phyloP scores from a whole-genome alignment of 306 rosid genomes.

The Prunus armeniaca region DNA sequence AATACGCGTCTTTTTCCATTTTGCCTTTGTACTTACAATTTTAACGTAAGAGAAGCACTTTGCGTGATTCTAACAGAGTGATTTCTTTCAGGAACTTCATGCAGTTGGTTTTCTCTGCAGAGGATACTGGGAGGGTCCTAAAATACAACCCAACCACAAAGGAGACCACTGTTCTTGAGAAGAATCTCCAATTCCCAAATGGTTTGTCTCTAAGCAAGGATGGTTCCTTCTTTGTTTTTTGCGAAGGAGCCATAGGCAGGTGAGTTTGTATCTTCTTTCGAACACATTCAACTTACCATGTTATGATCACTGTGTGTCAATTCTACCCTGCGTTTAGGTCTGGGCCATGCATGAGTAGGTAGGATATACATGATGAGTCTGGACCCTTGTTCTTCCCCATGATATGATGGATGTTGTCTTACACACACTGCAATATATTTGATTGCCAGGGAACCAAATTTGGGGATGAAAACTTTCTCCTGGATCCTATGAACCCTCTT shows the following conservation, averaged over 20 bases:
- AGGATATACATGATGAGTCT: not conserved
- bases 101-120: slow-evolving; percentile 73
- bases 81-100: slow-evolving; percentile 68
- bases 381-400: not conserved
- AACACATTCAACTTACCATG: not conserved
- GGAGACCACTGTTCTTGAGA: slow-evolving; percentile 78
- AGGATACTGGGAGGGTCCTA: slow-evolving; percentile 71
- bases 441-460: not conserved
- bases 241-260: slow-evolving; percentile 81
- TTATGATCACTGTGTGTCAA: not conserved
- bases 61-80: slow-evolving; percentile 28
- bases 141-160: slow-evolving; percentile 66
- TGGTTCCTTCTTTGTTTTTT: slow-evolving; percentile 72
- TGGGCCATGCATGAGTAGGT: not conserved
- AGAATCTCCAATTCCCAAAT: slow-evolving; percentile 78
- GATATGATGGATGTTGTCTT: not conserved
- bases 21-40: not conserved
- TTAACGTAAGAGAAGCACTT: not conserved
- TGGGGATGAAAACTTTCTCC: not conserved
- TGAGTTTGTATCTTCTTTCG: slow-evolving; percentile 24
- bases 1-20: not conserved
- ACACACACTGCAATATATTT: too few species aligned
- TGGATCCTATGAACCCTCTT: not conserved
- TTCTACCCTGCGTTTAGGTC: not conserved
- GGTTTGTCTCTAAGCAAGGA: slow-evolving; percentile 93